Evolutionary conservation across 176 grass and related monocot species (phyloP), one percentile per base, ranked within the genome.

Genomic region (Saccharum spontaneum): DNA sequence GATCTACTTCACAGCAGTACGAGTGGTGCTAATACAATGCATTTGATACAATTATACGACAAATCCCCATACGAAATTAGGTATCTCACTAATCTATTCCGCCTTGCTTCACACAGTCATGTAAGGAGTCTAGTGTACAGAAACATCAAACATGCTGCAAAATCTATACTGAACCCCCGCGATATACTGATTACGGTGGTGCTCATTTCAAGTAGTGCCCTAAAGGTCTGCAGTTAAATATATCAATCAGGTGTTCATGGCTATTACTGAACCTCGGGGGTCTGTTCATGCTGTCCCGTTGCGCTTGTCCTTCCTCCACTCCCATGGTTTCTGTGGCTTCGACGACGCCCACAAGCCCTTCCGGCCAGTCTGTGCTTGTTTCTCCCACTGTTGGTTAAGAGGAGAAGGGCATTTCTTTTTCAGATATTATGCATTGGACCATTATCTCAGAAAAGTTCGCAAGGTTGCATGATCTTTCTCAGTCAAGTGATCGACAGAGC

Each of bases 271-370:
- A 69, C 39, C 20, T 10, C 12, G 5, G 9, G 39, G 7, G 5
- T 43, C 6, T 44, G 43, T 18, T 91, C 84, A 94, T 4, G 75
- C 80, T 62, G 65, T 36, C 41, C 90, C 91, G 15, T 96, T 99
- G 55, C 91, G 91, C 77, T 86, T 84, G 22, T 76, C 79, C 78
- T 87, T 99, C 85, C 91, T 94, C 93, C 94, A 94, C 73, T 99
- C 97, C 97, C 97, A 99, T 89, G 97, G 97, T 66, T 96, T 92
- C 75, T 96, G 90, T 18, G 97, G 97, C 46, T 89, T 83, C 7
- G 90, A 87, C 31, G 88, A 64, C 83, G 91, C 91, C 97, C 97
- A 99, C 72, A 99, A 38, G 52, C 97, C 97, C 24, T 90, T 81
- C 15, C 91, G 78, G 3, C 83, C 82, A 20, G 66, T 76, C 39